Conservation (phyloP, 176 grass and related monocot species). For the Eleusine indica region DNA sequence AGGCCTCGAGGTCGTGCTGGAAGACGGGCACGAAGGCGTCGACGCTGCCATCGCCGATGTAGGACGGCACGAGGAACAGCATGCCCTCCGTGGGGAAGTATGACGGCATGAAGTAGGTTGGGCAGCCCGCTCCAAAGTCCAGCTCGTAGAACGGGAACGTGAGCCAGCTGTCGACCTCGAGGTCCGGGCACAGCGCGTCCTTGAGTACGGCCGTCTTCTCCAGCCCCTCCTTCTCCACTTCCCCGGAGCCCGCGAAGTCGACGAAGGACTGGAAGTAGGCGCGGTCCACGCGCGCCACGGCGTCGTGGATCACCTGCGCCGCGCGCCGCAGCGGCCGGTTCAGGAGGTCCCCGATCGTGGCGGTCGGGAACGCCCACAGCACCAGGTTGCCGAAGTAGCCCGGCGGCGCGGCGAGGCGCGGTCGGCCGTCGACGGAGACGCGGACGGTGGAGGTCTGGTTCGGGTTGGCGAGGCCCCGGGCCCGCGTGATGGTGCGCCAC, state of each 20-base stretch:
- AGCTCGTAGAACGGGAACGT: conserved; percentile 63
- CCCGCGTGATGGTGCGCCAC: conserved; percentile 55
- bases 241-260: conserved; percentile 57
- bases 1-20: conserved; percentile 54
- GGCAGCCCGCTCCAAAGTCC: conserved; percentile 63
- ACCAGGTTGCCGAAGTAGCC: conserved; percentile 71
- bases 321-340: conserved; percentile 48
- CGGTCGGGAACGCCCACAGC: conserved; percentile 65
- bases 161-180: conserved; percentile 78
- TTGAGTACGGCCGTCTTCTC: conserved; percentile 48
- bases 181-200: conserved; percentile 54
- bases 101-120: conserved; percentile 63
- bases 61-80: conserved; percentile 59
- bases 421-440: conserved; percentile 64
- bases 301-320: conserved; percentile 56
- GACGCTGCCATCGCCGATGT: conserved; percentile 60
- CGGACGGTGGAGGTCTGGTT: conserved; percentile 41
- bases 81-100: conserved; percentile 70
- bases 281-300: conserved; percentile 45
- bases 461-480: conserved; percentile 36
- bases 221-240: conserved; percentile 46
- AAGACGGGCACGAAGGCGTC: conserved; percentile 70
- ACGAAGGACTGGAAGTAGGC: conserved; percentile 69
- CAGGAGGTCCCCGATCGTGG: conserved; percentile 47
- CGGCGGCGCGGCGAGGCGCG: conserved; percentile 41